Percentiles rank a stretch among this genome's conserved stretches.
phyloP scores from a whole-genome alignment of 257 asterid genomes.

The Plantago major region DNA sequence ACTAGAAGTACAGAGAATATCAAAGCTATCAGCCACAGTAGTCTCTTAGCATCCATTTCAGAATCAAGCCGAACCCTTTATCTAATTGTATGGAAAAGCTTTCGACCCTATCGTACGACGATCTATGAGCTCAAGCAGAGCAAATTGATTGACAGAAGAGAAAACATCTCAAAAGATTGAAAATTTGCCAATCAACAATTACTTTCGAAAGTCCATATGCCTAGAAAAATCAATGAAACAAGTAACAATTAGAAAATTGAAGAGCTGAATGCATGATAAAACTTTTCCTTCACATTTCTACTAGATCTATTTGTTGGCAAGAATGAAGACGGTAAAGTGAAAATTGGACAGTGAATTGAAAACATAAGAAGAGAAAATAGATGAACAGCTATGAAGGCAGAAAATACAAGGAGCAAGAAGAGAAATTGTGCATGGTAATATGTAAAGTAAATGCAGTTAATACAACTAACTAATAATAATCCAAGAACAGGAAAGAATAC shows the following conservation, averaged over 20 bases:
- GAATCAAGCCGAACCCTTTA: not conserved
- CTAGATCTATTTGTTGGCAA: slow-evolving; percentile 3
- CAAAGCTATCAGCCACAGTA: slow-evolving; percentile 44
- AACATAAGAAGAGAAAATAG: slow-evolving; percentile 2
- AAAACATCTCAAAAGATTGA: not conserved
- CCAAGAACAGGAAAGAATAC: not conserved
- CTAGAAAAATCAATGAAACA: too few relatives aligned
- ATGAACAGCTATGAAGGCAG: slow-evolving; percentile 1
- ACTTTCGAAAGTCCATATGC: too few relatives aligned
- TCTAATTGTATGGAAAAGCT: not conserved
- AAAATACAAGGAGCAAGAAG: slow-evolving; percentile 15
- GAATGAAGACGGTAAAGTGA: not conserved
- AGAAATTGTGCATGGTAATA: not conserved
- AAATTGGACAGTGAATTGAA: not conserved
- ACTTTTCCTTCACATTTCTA: too few relatives aligned
- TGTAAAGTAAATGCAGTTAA: too few relatives aligned
- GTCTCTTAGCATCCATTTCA: slow-evolving; percentile 37
- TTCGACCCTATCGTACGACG: too few relatives aligned
- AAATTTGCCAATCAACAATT: not conserved
- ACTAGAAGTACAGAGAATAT: slow-evolving; percentile 40
- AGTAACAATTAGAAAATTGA: not conserved
- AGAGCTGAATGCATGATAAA: not conserved
- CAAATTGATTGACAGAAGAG: not conserved
- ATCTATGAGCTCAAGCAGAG: not conserved
- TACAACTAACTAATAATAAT: not conserved